Conservation (phyloP, 805 yeast species). For the Kuraishia floccosa region DNA sequence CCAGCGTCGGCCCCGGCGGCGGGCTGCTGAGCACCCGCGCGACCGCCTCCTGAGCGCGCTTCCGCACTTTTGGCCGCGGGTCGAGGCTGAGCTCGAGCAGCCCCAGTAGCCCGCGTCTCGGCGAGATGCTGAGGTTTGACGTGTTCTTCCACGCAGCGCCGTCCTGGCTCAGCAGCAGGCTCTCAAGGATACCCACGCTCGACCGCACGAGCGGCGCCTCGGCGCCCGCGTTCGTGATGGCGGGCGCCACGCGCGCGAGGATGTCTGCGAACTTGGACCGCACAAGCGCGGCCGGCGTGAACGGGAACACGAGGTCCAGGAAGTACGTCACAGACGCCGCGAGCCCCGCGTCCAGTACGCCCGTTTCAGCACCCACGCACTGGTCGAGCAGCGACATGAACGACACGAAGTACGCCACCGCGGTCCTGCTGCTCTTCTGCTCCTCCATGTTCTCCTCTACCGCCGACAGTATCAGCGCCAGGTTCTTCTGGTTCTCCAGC, state of each 20-base stretch:
- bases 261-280: conserved; percentile 70
- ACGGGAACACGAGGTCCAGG: conserved; percentile 69
- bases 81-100: conserved; percentile 71
- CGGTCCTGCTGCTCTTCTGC: conserved; percentile 46
- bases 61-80: conserved; percentile 89
- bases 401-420: conserved; percentile 80
- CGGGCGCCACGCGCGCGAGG: conserved; percentile 70
- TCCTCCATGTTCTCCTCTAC: conserved; percentile 81
- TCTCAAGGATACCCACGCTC: conserved; percentile 77
- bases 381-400: conserved; percentile 76
- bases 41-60: conserved; percentile 90
- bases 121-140: conserved; percentile 41
- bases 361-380: conserved; percentile 40
- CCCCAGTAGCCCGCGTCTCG: conserved; percentile 73
- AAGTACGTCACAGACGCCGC: conserved; percentile 75
- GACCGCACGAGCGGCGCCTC: conserved; percentile 79
- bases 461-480: conserved; percentile 75
- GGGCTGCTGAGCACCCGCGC: conserved; percentile 47
- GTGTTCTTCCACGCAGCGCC: conserved; percentile 62
- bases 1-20: conserved; percentile 68
- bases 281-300: conserved; percentile 56
- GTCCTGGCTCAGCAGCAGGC: conserved; percentile 72
- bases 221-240: conserved; percentile 53
- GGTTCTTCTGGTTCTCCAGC: conserved; percentile 74
- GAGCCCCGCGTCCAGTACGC: conserved; percentile 43